Evolutionary conservation across 257 asterid genomes (phyloP).

Genomic region (Agastache rugosa): DNA sequence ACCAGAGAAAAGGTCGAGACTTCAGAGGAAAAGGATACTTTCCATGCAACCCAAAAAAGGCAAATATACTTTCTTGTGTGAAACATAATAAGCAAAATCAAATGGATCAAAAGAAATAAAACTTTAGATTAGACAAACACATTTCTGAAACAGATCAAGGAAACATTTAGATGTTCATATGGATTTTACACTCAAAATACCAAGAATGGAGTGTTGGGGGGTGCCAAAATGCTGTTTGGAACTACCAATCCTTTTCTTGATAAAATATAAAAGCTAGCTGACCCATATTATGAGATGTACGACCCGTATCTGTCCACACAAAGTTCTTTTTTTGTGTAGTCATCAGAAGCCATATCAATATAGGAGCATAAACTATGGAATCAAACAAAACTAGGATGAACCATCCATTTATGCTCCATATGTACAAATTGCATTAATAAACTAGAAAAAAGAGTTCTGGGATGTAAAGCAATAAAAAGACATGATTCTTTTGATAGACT

Average conservation of each 20-base stretch:
- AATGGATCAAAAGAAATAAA: not conserved
- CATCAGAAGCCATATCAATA: constrained; percentile 91
- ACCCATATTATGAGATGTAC: constrained; percentile 41
- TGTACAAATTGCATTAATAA: constrained; percentile 23
- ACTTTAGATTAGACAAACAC: constrained; percentile 19
- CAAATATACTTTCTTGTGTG: constrained; percentile 2
- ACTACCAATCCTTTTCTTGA: constrained; percentile 13
- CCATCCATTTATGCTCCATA: constrained; percentile 71
- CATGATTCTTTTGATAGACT: constrained; percentile 5
- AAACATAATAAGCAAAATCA: not conserved
- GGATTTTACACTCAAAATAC: constrained; percentile 22
- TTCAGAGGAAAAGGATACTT: not conserved
- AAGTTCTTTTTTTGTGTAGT: constrained; percentile 80
- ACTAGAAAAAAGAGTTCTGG: constrained; percentile 15
- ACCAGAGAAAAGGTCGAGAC: constrained; percentile 5
- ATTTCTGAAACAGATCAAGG: constrained; percentile 11
- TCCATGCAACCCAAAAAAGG: not conserved
- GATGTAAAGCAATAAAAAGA: constrained; percentile 17
- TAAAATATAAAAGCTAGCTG: constrained; percentile 9
- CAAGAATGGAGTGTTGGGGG: not conserved
- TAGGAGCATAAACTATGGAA: constrained; percentile 80
- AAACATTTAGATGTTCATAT: constrained; percentile 18
- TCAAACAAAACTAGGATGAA: constrained; percentile 61
- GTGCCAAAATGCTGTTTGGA: constrained; percentile 25
- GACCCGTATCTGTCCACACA: constrained; percentile 99